Evolutionary conservation across 139 green algal genomes (phyloP).

Genomic region (Penium margaritaceum): DNA sequence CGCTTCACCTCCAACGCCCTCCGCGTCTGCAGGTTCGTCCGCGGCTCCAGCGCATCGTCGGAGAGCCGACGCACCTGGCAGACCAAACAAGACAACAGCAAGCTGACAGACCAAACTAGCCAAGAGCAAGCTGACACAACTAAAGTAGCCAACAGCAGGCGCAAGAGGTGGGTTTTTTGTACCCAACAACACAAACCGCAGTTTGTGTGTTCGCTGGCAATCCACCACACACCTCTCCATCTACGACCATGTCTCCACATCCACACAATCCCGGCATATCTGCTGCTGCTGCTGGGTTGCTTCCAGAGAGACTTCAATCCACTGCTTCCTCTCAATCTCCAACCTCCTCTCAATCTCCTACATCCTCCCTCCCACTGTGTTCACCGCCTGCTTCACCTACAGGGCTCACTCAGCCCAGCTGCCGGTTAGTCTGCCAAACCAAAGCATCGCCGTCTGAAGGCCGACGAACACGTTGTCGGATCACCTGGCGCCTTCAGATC

Average conservation of each 20-base stretch:
- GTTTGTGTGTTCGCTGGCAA: not conserved
- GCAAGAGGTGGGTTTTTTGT: not conserved
- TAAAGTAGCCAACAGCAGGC: not conserved
- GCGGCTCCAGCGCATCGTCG: constrained; percentile 16
- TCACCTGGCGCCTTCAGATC: not conserved
- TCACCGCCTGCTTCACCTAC: constrained; percentile 4
- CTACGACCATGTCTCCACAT: too few relatives aligned
- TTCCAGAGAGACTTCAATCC: too few relatives aligned
- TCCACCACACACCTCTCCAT: too few relatives aligned
- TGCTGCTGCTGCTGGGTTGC: too few relatives aligned
- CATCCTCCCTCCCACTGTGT: not conserved
- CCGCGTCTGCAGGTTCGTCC: not conserved
- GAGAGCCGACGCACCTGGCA: constrained; percentile 8
- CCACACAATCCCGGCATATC: too few relatives aligned
- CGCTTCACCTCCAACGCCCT: constrained; percentile 10
- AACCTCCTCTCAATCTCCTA: not conserved
- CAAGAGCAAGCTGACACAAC: not conserved
- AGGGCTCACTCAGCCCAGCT: too few relatives aligned
- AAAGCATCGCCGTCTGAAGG: too few relatives aligned
- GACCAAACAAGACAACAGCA: not conserved
- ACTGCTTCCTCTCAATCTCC: too few relatives aligned
- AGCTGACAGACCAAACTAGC: not conserved
- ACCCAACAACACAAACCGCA: not conserved
- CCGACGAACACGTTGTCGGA: not conserved
- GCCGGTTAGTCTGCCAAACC: too few relatives aligned